Conservation (phyloP, 2,329 filamentous ascomycete genomes). For the Emericellopsis atlantica region DNA sequence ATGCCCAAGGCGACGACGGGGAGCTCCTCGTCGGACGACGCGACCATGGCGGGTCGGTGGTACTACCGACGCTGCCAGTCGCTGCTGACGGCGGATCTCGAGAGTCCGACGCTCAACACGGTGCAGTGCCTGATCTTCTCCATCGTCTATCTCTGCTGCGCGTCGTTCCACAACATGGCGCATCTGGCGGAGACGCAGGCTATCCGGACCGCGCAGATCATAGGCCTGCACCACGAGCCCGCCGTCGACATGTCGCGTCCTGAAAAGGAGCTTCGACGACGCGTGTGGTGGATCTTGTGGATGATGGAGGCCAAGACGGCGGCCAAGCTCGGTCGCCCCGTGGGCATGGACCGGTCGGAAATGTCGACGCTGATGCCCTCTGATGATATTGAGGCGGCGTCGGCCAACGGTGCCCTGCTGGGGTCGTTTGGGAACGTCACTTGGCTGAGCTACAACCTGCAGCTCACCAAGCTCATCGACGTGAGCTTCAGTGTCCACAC, state of each 20-base stretch:
- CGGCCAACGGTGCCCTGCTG: conserved; percentile 5
- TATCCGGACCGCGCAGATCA: conserved; percentile 28
- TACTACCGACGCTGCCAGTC: conserved; percentile 33
- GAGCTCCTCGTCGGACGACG: conserved; percentile 13
- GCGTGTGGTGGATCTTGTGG: conserved; percentile 40
- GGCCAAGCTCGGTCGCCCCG: conserved; percentile 33
- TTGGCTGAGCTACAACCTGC: conserved; percentile 9
- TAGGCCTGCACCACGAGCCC: conserved; percentile 35
- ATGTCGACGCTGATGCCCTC: conserved; percentile 21
- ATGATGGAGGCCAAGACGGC: conserved; percentile 31
- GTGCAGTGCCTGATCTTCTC: conserved; percentile 34
- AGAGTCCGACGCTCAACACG: conserved; percentile 31
- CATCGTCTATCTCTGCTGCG: conserved; percentile 30
- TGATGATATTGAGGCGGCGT: conserved; percentile 6
- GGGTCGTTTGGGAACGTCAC: conserved; percentile 8
- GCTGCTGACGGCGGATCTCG: conserved; percentile 28
- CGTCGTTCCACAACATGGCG: conserved; percentile 33
- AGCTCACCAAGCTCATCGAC: conserved; percentile 6
- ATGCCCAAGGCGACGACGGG: conserved; percentile 8
- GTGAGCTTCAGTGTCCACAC: conserved; percentile 12
- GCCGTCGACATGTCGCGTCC: conserved; percentile 14
- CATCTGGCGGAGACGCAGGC: conserved; percentile 25
- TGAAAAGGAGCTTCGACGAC: conserved; percentile 29
- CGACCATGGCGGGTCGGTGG: conserved; percentile 28
- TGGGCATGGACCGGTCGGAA: conserved; percentile 16